A percentile compares a stretch with the other conserved stretches of the same genome.
These are phyloP conservation scores for Buxus sempervirens DNA, from an alignment of 164 flowering plant species.

Conservation along the genomic window DNA sequence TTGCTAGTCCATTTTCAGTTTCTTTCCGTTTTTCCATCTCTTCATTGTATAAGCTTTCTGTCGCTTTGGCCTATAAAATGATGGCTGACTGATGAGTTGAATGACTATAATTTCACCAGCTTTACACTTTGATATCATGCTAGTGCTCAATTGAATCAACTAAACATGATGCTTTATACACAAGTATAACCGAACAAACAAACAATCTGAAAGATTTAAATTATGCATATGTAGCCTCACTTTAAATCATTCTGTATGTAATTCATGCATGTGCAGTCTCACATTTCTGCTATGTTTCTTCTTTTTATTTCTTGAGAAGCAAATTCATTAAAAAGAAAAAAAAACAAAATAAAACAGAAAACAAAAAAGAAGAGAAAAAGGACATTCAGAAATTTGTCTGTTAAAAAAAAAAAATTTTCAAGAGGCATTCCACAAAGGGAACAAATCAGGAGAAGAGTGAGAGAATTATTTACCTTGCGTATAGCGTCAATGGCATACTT, in stretches of 20 bases:
- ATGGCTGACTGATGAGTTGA: conserved; percentile 10
- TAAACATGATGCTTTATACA: background rate
- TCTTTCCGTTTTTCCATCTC: conserved; percentile 49
- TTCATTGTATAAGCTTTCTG: conserved; percentile 38
- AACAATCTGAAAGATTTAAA: no score
- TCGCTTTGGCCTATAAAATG: conserved; percentile 48
- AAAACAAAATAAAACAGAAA: background rate
- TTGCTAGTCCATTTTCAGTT: conserved; percentile 41
- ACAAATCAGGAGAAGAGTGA: no score
- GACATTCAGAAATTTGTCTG: no score
- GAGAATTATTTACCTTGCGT: conserved; percentile 37
- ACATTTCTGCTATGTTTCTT: no score
- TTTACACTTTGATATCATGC: background rate
- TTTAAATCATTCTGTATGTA: no score
- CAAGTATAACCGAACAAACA: background rate
- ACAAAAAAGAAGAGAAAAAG: no score
- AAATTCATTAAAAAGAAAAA: no score
- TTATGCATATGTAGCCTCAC: no score
- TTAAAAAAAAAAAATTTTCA: no score
- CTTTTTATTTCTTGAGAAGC: no score
- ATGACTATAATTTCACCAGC: background rate
- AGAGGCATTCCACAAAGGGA: no score
- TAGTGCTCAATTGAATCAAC: background rate
- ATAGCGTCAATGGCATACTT: conserved; percentile 58
- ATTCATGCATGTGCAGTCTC: no score